phyloP scores from a whole-genome alignment of 164 flowering plant species.

The Berberis vulgaris region DNA sequence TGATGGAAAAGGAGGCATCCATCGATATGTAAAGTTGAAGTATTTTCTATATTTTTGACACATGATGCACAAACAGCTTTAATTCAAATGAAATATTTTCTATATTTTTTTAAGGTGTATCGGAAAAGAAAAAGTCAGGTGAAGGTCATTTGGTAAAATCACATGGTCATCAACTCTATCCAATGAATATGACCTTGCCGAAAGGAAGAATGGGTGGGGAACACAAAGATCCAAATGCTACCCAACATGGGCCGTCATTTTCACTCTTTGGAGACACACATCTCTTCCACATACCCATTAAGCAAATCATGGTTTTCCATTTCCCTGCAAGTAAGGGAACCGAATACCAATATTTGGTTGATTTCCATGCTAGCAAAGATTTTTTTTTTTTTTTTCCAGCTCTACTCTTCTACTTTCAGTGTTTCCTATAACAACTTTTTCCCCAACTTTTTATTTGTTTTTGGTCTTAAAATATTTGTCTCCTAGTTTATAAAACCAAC shows the following conservation, averaged over 20 bases:
- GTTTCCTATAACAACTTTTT: constrained; percentile 19
- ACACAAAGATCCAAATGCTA: constrained; percentile 28
- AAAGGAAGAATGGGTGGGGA: constrained; percentile 8
- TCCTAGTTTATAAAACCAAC: constrained; percentile 21
- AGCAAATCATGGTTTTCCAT: too few relatives aligned
- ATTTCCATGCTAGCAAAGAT: too few relatives aligned
- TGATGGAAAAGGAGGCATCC: too few relatives aligned
- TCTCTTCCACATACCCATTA: constrained; percentile 1
- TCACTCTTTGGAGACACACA: constrained; percentile 14
- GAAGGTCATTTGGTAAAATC: too few relatives aligned
- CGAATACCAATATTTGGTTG: too few relatives aligned
- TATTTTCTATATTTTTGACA: neutral
- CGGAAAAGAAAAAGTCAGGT: too few relatives aligned
- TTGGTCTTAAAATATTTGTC: neutral
- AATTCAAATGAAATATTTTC: too few relatives aligned
- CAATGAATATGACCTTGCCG: constrained; percentile 4
- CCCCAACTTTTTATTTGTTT: neutral
- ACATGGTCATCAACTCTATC: neutral
- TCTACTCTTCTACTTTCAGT: constrained; percentile 2
- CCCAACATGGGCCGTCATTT: constrained; percentile 15
- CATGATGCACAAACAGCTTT: neutral
- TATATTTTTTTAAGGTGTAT: too few relatives aligned
- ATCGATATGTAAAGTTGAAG: too few relatives aligned
- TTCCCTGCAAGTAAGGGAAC: too few relatives aligned
- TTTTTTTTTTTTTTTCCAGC: too few relatives aligned